Evolutionary conservation across 2,329 filamentous ascomycete species (phyloP), one percentile per base, ranked within the genome.

Genomic region (Tolypocladium tropicale): DNA sequence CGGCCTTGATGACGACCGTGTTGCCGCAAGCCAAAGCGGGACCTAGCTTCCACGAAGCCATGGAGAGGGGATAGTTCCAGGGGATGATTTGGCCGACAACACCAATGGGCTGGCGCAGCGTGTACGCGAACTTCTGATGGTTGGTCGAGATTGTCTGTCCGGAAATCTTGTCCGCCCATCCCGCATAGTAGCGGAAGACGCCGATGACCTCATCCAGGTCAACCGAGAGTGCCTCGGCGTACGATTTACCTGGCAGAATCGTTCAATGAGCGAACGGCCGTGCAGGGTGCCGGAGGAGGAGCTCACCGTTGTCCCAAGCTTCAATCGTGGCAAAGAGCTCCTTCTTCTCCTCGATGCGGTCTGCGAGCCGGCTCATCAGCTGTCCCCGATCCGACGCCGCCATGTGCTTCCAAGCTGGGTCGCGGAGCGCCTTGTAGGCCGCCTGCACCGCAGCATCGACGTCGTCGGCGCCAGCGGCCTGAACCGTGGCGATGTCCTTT

Each of bases 81-180:
- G 87, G 86, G 52, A 90, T 90, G 59, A 91, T 90, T 67, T 80
- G 77, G 2, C 78, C 88, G 59, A 87, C 88, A 0, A 92, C 88
- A 41, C 89, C 89, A 21, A 92, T 74, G 1, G 89, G 88, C 65
- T 92, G 85, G 39, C 83, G 81, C 30, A 90, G 74, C 0, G 87
- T 90, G 62, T 92, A 92, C 2, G 85, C 86, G 59, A 92, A 80
- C 67, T 91, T 92, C 16, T 78, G 73, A 0, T 78, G 75, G 0
- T 78, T 82, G 0, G 85, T 89, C 55, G 86, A 83, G 61, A 92
- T 90, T 11, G 87, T 88, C 65, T 89, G 83, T 12, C 89, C 89
- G 60, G 85, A 82, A 50, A 90, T 83, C 74, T 92, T 92, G 71
- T 92, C 88, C 28, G 88, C 86, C 71, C 82, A 92, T 34, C 89